Conservation (phyloP, 108 stramenopile genomes). For the Nitzschia inconspicua region DNA sequence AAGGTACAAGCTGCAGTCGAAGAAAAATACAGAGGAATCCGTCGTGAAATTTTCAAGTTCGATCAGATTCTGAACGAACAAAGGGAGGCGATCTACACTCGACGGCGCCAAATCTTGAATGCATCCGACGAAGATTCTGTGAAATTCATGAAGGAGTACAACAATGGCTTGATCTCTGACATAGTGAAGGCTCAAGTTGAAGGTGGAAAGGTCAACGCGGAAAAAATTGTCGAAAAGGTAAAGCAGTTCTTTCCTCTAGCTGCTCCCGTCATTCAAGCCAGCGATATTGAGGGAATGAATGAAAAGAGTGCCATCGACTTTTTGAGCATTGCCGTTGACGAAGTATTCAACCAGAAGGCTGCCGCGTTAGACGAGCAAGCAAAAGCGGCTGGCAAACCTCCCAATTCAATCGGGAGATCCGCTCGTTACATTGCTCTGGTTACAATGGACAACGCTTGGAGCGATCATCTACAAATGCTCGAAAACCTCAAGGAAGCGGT, state of each 20-base stretch:
- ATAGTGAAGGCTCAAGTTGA: slow-evolving; percentile 79
- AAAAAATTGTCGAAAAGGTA: slow-evolving; percentile 74
- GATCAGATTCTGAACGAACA: slow-evolving; percentile 84
- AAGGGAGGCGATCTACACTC: slow-evolving; percentile 66
- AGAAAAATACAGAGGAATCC: slow-evolving; percentile 83
- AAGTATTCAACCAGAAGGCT: slow-evolving; percentile 60
- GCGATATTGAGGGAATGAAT: slow-evolving; percentile 47
- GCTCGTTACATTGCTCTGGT: slow-evolving; percentile 85
- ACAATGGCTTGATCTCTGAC: slow-evolving; percentile 56
- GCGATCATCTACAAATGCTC: slow-evolving; percentile 86
- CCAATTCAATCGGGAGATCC: slow-evolving; percentile 73
- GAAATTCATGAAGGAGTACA: slow-evolving; percentile 59
- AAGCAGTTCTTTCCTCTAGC: slow-evolving; percentile 82
- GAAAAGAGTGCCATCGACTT: slow-evolving; percentile 45
- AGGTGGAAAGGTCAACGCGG: slow-evolving; percentile 54
- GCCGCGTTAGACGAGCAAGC: slow-evolving; percentile 57
- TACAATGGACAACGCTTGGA: slow-evolving; percentile 89
- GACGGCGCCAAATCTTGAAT: slow-evolving; percentile 56
- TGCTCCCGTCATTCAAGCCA: slow-evolving; percentile 34
- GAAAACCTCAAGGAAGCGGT: slow-evolving; percentile 85
- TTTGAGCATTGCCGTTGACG: slow-evolving; percentile 64
- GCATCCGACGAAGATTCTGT: slow-evolving; percentile 55
- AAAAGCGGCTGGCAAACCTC: slow-evolving; percentile 48
- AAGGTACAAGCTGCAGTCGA: slow-evolving; percentile 86
- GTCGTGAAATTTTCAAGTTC: slow-evolving; percentile 79